Conservation (phyloP, 768 basidiomycete species). For the Hygrocybe punicea region DNA sequence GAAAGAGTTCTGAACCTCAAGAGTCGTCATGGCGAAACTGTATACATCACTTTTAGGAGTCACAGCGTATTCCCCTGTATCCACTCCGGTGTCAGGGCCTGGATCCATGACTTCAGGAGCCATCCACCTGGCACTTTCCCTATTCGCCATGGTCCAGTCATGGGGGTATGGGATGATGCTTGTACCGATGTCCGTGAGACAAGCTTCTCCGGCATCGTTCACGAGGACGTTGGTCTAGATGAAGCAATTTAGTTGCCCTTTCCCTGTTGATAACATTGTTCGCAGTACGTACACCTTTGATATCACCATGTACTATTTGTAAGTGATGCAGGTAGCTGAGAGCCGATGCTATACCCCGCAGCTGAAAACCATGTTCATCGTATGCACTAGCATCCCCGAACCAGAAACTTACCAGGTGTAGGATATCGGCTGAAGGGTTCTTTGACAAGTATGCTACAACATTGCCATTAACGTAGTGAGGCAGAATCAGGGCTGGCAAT, state of each 20-base stretch:
- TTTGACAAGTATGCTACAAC: constrained; percentile 18
- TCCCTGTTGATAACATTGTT: too few relatives aligned
- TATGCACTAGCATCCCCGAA: neutral
- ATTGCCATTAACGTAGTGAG: constrained; percentile 21
- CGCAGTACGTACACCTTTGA: constrained; percentile 19
- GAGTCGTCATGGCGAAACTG: constrained; percentile 25
- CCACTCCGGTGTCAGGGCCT: neutral
- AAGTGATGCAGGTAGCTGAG: constrained; percentile 23
- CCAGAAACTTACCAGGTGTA: neutral
- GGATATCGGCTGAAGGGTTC: neutral
- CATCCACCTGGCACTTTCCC: constrained; percentile 29
- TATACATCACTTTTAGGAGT: constrained; percentile 20
- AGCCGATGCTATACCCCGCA: constrained; percentile 18
- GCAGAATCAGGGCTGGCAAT: constrained; percentile 24
- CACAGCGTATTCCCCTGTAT: neutral
- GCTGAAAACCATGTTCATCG: constrained; percentile 1
- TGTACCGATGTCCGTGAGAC: constrained; percentile 30
- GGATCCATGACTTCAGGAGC: constrained; percentile 30
- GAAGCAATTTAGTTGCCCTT: neutral
- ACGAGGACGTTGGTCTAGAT: constrained; percentile 30
- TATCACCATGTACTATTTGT: constrained; percentile 24
- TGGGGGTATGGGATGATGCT: constrained; percentile 4
- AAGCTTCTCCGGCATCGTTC: constrained; percentile 16
- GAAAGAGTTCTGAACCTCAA: constrained; percentile 16
- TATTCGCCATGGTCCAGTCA: neutral